A percentile compares a stretch with the other conserved stretches of the same genome.
These are phyloP conservation scores for Guadua angustifolia DNA, from an alignment of 176 grass and related monocot species.

Conservation along the genomic window DNA sequence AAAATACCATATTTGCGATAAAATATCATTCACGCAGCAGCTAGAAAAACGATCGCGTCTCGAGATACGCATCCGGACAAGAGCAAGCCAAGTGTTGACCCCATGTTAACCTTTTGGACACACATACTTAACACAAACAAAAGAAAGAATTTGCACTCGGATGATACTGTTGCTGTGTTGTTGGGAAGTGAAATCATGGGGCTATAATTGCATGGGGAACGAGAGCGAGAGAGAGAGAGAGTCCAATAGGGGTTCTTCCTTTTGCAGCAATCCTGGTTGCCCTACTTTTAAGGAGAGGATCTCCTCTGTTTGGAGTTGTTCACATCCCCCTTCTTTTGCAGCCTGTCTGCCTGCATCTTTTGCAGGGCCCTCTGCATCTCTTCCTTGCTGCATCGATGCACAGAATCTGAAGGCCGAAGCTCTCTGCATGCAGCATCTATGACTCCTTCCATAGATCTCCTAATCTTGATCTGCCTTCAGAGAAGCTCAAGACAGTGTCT, in stretches of 20 bases:
- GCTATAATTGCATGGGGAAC: slow-evolving; percentile 46
- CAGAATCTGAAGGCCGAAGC: background rate
- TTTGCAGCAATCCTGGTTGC: slow-evolving; percentile 49
- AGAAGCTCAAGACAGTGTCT: background rate
- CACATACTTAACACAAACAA: slow-evolving; percentile 23
- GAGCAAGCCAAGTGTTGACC: slow-evolving; percentile 30
- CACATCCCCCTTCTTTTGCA: slow-evolving; percentile 38
- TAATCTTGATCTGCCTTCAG: background rate
- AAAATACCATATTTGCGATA: too few relatives aligned
- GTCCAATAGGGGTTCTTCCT: slow-evolving; percentile 17
- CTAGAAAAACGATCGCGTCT: too few relatives aligned
- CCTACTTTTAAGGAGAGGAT: slow-evolving; percentile 57
- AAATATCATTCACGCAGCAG: too few relatives aligned
- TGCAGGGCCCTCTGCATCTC: slow-evolving; percentile 10
- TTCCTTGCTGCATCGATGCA: slow-evolving; percentile 11
- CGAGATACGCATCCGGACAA: slow-evolving; percentile 41
- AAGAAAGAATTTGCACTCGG: background rate
- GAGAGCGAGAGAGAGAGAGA: background rate
- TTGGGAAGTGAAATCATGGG: slow-evolving; percentile 67
- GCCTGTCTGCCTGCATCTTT: background rate
- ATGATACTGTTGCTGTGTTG: slow-evolving; percentile 41
- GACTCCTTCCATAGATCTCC: background rate
- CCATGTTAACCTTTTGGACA: slow-evolving; percentile 42
- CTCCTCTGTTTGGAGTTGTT: slow-evolving; percentile 24
- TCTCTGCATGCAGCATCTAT: background rate